Conservation (phyloP, 2,329 filamentous ascomycete genomes). For the Leptographium galeiforme region DNA sequence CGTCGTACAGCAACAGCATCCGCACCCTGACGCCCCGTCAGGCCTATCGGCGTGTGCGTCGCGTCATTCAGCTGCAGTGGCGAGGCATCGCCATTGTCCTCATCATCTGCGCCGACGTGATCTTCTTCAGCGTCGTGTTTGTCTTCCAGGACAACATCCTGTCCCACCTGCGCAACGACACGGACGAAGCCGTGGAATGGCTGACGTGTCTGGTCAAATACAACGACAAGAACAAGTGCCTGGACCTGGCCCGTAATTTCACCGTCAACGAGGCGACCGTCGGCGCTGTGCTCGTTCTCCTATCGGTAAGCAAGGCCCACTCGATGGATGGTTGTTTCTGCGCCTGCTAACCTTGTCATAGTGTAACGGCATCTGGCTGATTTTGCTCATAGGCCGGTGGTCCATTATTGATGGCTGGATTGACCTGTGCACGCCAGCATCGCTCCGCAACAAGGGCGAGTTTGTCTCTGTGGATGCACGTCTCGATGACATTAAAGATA, state of each 20-base stretch:
- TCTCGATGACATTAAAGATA: constrained; percentile 41
- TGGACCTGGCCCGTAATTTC: constrained; percentile 42
- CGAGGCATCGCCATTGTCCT: constrained; percentile 80
- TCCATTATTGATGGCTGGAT: constrained; percentile 80
- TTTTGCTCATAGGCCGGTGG: constrained; percentile 67
- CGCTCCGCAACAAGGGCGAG: constrained; percentile 45
- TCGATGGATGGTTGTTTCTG: constrained; percentile 32
- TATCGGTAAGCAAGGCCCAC: constrained; percentile 50
- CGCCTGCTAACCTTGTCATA: constrained; percentile 19
- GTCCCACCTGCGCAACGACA: constrained; percentile 40
- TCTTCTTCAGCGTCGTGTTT: constrained; percentile 88
- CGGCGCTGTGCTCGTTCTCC: constrained; percentile 66
- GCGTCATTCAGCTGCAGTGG: constrained; percentile 88
- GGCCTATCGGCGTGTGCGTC: constrained; percentile 73
- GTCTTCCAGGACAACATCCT: constrained; percentile 72
- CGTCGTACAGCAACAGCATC: constrained; percentile 63
- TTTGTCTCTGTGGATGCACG: constrained; percentile 81
- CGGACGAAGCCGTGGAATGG: constrained; percentile 47
- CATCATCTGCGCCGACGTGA: constrained; percentile 79
- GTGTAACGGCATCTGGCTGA: constrained; percentile 75
- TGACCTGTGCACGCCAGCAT: constrained; percentile 41
- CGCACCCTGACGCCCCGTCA: constrained; percentile 69
- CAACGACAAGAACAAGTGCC: constrained; percentile 54
- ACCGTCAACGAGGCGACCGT: constrained; percentile 66
- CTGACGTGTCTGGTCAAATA: constrained; percentile 53